Evolutionary conservation across 1,139 yeast species (phyloP), one percentile per base, ranked within the genome.

Genomic region (Eremothecium coryli): DNA sequence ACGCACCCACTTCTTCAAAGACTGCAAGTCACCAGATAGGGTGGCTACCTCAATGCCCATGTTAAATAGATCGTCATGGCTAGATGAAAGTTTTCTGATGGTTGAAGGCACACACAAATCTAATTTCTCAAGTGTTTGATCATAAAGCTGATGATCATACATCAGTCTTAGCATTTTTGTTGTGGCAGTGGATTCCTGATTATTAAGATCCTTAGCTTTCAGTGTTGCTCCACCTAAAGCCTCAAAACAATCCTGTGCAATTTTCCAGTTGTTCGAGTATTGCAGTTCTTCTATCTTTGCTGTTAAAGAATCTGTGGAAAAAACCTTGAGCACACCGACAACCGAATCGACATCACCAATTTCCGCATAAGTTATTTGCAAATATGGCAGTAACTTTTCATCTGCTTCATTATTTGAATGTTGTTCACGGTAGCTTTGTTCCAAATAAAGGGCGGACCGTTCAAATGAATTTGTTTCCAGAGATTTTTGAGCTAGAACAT

Each of bases 311-410:
- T 75, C 73, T 0, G 80, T 70, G 0, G 95, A 75, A 46, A 85
- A 81, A 43, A 71, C 70, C 40, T 84, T 76, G 34, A 90, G 62
- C 3, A 85, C 74, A 13, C 98, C 99, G 54, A 84, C 90, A 29
- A 93, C 66, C 0, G 95, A 78, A 61, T 93, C 99, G 29, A 80
- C 71, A 54, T 93, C 98, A 49, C 86, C 88, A 37, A 90, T 74
- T 39, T 73, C 81, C 4, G 94, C 81, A 55, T 90, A 93, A 66
- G 88, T 82, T 18, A 71, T 71, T 49, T 85, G 88, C 21, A 93
- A 60, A 2, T 77, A 70, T 2, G 65, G 54, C 8, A 72, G 67
- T 35, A 73, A 65, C 16, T 66, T 62, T n/a, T 64, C 51, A 4
- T 61, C 60, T 16, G 60, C 62, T 29, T 64, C 62, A 3, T 50